Conservation (phyloP, 179 eudicot genomes). For the Spergularia azorica region DNA sequence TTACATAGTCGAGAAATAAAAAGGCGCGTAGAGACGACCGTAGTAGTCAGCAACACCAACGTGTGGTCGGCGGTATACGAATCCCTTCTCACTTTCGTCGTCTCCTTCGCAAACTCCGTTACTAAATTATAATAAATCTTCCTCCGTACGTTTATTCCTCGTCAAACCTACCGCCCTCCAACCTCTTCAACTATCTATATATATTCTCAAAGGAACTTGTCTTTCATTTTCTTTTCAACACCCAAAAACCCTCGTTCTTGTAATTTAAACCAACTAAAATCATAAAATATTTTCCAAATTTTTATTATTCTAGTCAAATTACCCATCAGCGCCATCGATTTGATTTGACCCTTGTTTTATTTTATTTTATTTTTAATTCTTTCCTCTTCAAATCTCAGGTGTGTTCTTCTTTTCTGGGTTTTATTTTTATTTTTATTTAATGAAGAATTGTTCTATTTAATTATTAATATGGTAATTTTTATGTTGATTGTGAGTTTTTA, state of each 20-base stretch:
- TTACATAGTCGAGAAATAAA: neutral
- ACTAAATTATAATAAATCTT: neutral
- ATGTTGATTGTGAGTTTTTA: neutral
- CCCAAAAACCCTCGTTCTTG: neutral
- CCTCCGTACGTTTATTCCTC: neutral
- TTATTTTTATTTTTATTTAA: neutral
- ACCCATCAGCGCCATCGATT: constrained; percentile 3
- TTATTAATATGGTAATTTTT: neutral
- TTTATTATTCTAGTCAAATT: neutral
- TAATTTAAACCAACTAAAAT: neutral
- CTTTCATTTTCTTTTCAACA: constrained; percentile 11
- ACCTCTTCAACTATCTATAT: constrained; percentile 16
- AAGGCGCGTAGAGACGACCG: constrained; percentile 1
- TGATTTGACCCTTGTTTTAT: neutral
- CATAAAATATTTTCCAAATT: neutral
- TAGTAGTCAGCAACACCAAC: neutral
- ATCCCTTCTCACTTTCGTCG: neutral
- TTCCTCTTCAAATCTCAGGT: neutral
- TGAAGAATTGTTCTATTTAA: neutral
- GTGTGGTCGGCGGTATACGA: constrained; percentile 35
- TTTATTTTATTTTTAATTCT: neutral
- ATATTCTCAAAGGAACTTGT: neutral
- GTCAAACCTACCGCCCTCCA: neutral
- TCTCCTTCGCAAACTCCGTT: neutral
- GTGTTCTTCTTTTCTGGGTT: neutral